Evolutionary conservation across 176 grass and related monocot species (phyloP), one percentile per base, ranked within the genome.

Genomic region (Neostapfia colusana): DNA sequence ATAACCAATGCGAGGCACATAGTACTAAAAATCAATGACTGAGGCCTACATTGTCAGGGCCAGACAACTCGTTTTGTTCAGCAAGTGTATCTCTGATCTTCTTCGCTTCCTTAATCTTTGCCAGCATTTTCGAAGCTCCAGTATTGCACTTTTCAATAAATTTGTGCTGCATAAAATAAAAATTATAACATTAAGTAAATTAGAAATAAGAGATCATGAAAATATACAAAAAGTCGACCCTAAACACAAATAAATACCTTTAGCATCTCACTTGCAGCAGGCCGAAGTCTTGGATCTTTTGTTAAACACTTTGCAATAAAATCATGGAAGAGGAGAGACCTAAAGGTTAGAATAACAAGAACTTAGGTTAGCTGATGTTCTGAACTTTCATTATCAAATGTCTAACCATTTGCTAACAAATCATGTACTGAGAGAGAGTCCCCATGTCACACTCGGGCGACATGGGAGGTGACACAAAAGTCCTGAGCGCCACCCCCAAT

Each of bases 241-340:
- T 76, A 28, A 45, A 44, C 23, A 84, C 3, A 40, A 74, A 88
- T 68, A 41, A 82, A 42, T 95, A 94, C 95, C 91, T 99, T 99
- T 62, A 99, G 51, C 89, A 99, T 99, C 85, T 99, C 95, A 67
- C 60, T 79, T 78, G 95, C 95, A 77, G 89, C 63, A 84, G 95
- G 95, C 13, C 95, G 89, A 80, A 92, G 82, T 69, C 95, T 87
- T 74, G 95, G 89, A 85, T 99, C 95, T 89, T 99, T 99, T 75
- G 95, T 99, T 82, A 99, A 79, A 85, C 91, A 99, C 80, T 99
- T 99, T 8, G 95, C 95, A 85, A 95, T 99, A 90, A 99, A 99
- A 95, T 99, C 95, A 88, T 99, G 95, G 74, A 99, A 99, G 75
- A 99, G 72, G 82, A 99, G 91, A 51, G 95, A 99, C 95, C 95